Conservation (phyloP, 2,329 filamentous ascomycete genomes). For the Xylariaceae sp. region DNA sequence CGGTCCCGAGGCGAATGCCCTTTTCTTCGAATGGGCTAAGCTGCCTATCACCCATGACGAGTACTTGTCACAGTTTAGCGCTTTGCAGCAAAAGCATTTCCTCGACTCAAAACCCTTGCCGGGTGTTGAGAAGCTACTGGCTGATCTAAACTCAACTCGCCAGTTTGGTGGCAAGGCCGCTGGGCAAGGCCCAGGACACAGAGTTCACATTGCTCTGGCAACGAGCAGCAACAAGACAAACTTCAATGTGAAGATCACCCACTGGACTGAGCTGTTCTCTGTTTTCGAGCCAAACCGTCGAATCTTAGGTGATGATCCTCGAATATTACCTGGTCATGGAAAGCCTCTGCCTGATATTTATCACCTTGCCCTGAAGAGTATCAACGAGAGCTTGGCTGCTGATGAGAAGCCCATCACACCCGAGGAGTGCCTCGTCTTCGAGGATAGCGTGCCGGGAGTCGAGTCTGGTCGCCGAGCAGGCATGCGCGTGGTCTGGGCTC, state of each 20-base stretch:
- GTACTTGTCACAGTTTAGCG: slow-evolving; percentile 56
- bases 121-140: slow-evolving; percentile 68
- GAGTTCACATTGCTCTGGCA: slow-evolving; percentile 78
- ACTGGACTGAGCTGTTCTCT: slow-evolving; percentile 55
- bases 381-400: slow-evolving; percentile 68
- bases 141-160: slow-evolving; percentile 50
- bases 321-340: slow-evolving; percentile 75
- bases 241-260: slow-evolving; percentile 71
- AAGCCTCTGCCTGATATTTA: slow-evolving; percentile 97
- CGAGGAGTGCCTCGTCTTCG: slow-evolving; percentile 91
- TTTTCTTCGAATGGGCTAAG: slow-evolving; percentile 75
- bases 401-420: slow-evolving; percentile 65
- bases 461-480: slow-evolving; percentile 87
- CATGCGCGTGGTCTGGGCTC: slow-evolving; percentile 92
- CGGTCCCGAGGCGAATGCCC: slow-evolving; percentile 47
- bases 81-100: slow-evolving; percentile 69
- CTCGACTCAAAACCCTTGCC: slow-evolving; percentile 71
- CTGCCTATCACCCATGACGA: slow-evolving; percentile 71
- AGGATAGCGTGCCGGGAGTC: slow-evolving; percentile 90
- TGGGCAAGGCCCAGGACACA: slow-evolving; percentile 32
- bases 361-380: slow-evolving; percentile 74
- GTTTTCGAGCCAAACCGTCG: slow-evolving; percentile 67
- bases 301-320: slow-evolving; percentile 79
- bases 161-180: slow-evolving; percentile 43
- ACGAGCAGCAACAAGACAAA: slow-evolving; percentile 71